Evolutionary conservation across 2,329 filamentous ascomycete species (phyloP).

Genomic region (Didymella lethalis): DNA sequence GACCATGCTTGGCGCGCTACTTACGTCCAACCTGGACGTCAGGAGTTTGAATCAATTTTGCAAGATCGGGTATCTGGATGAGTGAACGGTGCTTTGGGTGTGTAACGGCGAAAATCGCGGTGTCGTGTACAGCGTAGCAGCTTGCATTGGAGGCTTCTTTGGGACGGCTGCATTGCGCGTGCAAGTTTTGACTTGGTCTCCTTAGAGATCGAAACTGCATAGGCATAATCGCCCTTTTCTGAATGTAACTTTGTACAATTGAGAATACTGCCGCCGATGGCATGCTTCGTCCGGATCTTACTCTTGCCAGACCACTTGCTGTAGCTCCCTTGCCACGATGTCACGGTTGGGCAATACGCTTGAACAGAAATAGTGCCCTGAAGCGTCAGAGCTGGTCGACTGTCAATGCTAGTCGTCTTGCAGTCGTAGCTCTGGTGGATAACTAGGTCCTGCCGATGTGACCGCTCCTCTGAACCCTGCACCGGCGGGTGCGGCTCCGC

Average conservation of each 20-base stretch:
- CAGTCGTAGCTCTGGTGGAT: background rate
- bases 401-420: background rate
- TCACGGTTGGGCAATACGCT: background rate
- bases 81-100: constrained; percentile 25
- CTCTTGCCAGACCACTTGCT: background rate
- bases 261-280: constrained; percentile 1
- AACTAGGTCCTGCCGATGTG: constrained; percentile 10
- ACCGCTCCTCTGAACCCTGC: constrained; percentile 10
- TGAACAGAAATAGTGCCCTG: background rate
- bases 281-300: background rate
- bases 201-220: constrained; percentile 17
- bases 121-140: constrained; percentile 21
- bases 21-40: constrained; percentile 55
- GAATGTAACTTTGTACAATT: constrained; percentile 16
- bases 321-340: background rate
- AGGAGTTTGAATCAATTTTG: constrained; percentile 54
- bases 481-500: constrained; percentile 13
- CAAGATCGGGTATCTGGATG: constrained; percentile 49
- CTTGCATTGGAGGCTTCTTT: constrained; percentile 22
- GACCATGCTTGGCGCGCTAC: constrained; percentile 56
- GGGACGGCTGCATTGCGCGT: constrained; percentile 13
- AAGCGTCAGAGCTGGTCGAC: background rate
- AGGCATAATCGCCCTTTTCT: constrained; percentile 11
- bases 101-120: constrained; percentile 14
- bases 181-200: constrained; percentile 11